These are phyloP conservation scores for Pulveroboletus sp. DNA, from an alignment of 768 basidiomycete species.

Conservation along the genomic window DNA sequence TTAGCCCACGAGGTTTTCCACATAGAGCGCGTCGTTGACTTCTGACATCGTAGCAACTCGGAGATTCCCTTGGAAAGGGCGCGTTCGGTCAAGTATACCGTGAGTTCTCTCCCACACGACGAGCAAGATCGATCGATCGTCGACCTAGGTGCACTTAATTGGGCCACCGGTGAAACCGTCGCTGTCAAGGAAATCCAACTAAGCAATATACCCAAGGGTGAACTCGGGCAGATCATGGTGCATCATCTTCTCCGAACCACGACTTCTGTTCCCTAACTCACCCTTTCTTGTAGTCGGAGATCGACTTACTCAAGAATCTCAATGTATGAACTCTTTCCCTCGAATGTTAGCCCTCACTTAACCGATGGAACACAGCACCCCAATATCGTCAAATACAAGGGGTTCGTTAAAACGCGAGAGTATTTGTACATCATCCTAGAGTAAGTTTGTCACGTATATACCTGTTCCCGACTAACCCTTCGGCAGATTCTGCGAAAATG, in stretches of 20 bases:
- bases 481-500: constrained; percentile 92
- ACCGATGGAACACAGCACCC: constrained; percentile 57
- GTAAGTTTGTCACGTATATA: constrained; percentile 39
- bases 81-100: constrained; percentile 97
- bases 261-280: constrained; percentile 6
- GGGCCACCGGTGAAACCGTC: constrained; percentile 96
- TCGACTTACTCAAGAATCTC: constrained; percentile 94
- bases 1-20: constrained; percentile 28
- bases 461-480: constrained; percentile 6
- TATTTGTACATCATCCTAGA: constrained; percentile 96
- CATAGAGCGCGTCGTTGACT: constrained; percentile 5
- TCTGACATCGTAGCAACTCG: constrained; percentile 68
- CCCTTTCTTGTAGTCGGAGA: constrained; percentile 68
- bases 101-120: constrained; percentile 39
- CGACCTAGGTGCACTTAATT: constrained; percentile 74
- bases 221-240: constrained; percentile 97
- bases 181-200: constrained; percentile 98
- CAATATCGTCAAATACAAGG: constrained; percentile 99
- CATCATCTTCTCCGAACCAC: background rate
- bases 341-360: constrained; percentile 1
- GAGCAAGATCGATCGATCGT: constrained; percentile 69
- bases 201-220: constrained; percentile 87
- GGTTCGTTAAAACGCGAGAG: constrained; percentile 92
- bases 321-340: constrained; percentile 53
- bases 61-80: constrained; percentile 93